phyloP scores from a whole-genome alignment of 2,329 filamentous ascomycete genomes.

The Graphilbum fragrans region DNA sequence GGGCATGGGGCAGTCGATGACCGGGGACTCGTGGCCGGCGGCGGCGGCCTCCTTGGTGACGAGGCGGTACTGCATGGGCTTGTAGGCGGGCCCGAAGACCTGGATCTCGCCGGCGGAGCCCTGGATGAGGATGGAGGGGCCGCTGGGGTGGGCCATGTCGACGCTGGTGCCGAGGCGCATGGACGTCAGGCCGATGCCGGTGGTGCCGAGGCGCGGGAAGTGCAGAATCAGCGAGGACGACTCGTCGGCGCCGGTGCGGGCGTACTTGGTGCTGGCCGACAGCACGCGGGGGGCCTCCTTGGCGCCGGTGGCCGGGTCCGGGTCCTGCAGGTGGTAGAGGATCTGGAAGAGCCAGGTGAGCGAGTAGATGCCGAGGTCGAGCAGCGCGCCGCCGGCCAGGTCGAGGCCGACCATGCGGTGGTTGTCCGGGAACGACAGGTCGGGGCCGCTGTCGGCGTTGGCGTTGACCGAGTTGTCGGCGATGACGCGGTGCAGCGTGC shows the following conservation, averaged over 20 bases:
- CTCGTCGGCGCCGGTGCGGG: constrained; percentile 62
- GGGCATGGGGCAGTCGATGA: constrained; percentile 41
- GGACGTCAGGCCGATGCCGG: constrained; percentile 60
- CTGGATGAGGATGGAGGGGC: constrained; percentile 66
- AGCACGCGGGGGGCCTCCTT: constrained; percentile 59
- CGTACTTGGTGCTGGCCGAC: constrained; percentile 59
- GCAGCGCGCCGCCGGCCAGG: constrained; percentile 68
- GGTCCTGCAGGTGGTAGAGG: constrained; percentile 66
- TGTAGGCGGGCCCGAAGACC: constrained; percentile 59
- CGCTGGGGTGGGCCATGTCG: constrained; percentile 44
- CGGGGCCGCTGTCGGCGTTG: constrained; percentile 25
- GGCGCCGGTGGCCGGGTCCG: constrained; percentile 34
- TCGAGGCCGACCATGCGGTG: constrained; percentile 74
- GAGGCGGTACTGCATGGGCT: constrained; percentile 53
- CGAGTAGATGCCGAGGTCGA: constrained; percentile 82
- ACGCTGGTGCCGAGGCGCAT: constrained; percentile 51
- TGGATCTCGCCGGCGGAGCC: constrained; percentile 74
- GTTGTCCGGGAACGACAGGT: constrained; percentile 41
- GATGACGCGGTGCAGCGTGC: constrained; percentile 47
- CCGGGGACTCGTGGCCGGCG: constrained; percentile 1
- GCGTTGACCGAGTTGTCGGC: constrained; percentile 50
- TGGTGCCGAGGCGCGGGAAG: constrained; percentile 57
- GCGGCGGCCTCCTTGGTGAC: constrained; percentile 39
- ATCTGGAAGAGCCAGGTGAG: constrained; percentile 87
- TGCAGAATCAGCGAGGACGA: constrained; percentile 64